Base-by-base conservation (phyloP, 768 basidiomycete genomes). In the Clavulina sp. region DNA sequence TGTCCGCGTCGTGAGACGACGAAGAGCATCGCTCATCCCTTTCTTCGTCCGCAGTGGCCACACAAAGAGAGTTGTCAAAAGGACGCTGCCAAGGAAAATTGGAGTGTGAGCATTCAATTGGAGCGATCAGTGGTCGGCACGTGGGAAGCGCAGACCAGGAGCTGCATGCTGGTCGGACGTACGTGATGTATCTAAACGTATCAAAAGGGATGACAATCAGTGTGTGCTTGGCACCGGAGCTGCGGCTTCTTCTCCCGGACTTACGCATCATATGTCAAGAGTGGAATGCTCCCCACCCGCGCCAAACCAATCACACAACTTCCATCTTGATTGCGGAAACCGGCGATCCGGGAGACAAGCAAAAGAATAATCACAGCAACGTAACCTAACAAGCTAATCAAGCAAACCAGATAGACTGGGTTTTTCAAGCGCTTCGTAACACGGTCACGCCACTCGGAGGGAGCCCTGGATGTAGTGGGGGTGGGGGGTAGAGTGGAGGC, bases 221-320 rank as follows among this genome's bases (percentile, higher is more conserved):
- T n/a, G n/a, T n/a, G n/a, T n/a, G n/a, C n/a, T n/a, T n/a, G n/a
- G n/a, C n/a, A n/a, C n/a, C n/a, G n/a, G n/a, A n/a, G n/a, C n/a
- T n/a, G n/a, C n/a, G n/a, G n/a, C n/a, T n/a, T n/a, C n/a, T n/a
- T n/a, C n/a, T n/a, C n/a, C n/a, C n/a, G n/a, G n/a, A n/a, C n/a
- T n/a, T 55, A 73, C 67, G 74, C 58, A 53, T 76, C 74, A 58
- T 71, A 75, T 1, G 63, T 59, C 23, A 75, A 59, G 1, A 76
- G 61, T 5, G 70, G 63, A 24, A 74, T 61, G 30, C 36, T 61
- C 61, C 69, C 69, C 4, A 65, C 60, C 1, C 60, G 61, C 51
- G 68, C 67, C 18, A 76, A 58, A 2, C 74, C 74, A 49, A 75
- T 74, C 3, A 72, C 63, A 55, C 74, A 76, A 0, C 63, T 62